Conservation (phyloP, 2,329 filamentous ascomycete genomes). For the Volutella citrinella region DNA sequence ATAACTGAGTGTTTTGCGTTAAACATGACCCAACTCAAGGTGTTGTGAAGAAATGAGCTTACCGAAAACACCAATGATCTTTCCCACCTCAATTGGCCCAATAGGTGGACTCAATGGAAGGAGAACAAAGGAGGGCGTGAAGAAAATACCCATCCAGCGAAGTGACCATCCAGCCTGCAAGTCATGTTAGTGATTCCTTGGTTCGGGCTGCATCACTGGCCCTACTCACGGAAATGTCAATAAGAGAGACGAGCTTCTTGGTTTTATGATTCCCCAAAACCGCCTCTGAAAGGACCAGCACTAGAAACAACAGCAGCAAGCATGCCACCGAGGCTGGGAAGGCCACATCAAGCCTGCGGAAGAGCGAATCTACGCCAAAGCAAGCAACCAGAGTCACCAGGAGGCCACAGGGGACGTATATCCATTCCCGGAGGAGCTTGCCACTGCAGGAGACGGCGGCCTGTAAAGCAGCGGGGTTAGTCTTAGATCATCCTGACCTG, state of each 20-base stretch:
- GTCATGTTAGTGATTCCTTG: background rate
- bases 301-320: slow-evolving; percentile 52
- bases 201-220: background rate
- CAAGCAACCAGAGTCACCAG: slow-evolving; percentile 38
- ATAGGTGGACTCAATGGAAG: slow-evolving; percentile 55
- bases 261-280: slow-evolving; percentile 48
- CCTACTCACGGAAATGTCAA: slow-evolving; percentile 51
- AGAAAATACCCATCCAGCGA: slow-evolving; percentile 57
- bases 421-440: slow-evolving; percentile 36
- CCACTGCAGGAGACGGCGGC: slow-evolving; percentile 13
- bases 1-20: slow-evolving; percentile 45
- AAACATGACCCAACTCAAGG: no score
- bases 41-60: no score
- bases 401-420: slow-evolving; percentile 48
- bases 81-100: slow-evolving; percentile 51
- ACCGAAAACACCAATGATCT: slow-evolving; percentile 60
- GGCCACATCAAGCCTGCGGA: slow-evolving; percentile 44
- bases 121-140: slow-evolving; percentile 58
- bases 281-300: slow-evolving; percentile 44
- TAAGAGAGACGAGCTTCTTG: slow-evolving; percentile 42
- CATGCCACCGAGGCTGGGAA: slow-evolving; percentile 61
- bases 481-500: no score
- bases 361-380: slow-evolving; percentile 42
- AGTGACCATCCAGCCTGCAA: slow-evolving; percentile 53
- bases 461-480: slow-evolving; percentile 2